phyloP scores from a whole-genome alignment of 208 protist species.

The Leishmania mexicana region DNA sequence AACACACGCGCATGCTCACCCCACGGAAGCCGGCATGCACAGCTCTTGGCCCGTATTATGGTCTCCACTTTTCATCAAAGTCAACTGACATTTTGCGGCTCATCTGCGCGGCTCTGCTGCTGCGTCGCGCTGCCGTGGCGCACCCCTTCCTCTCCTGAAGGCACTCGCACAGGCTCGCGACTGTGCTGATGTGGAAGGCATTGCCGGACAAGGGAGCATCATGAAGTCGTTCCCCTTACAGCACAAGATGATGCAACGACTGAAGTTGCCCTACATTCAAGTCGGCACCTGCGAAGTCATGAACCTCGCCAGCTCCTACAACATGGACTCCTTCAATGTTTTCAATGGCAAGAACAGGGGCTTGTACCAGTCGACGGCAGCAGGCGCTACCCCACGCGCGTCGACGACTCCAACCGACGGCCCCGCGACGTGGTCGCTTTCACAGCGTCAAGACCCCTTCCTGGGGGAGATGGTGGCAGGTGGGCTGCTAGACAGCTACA shows the following conservation, averaged over 20 bases:
- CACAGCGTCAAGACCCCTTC: constrained; percentile 11
- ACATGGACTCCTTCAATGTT: constrained; percentile 69
- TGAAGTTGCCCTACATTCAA: constrained; percentile 61
- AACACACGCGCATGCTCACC: no score
- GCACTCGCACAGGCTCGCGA: not conserved
- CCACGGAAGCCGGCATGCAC: not conserved
- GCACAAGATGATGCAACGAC: constrained; percentile 73
- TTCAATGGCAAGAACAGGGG: constrained; percentile 68
- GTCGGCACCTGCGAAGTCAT: constrained; percentile 83
- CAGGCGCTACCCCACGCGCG: not conserved
- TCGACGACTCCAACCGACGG: not conserved
- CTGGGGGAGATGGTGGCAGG: constrained; percentile 66
- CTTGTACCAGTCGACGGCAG: constrained; percentile 12
- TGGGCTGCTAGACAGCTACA: constrained; percentile 79
- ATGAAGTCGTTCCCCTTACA: constrained; percentile 74
- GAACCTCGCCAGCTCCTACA: constrained; percentile 57
- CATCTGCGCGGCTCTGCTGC: not conserved
- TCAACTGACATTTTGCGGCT: not conserved
- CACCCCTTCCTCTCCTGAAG: not conserved
- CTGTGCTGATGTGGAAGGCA: no score
- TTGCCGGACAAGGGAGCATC: not conserved
- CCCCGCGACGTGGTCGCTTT: not conserved
- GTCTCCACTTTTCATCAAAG: not conserved
- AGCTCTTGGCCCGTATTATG: not conserved
- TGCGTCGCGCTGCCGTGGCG: not conserved